Evolutionary conservation across 177 flowering plant genomes (phyloP).

Genomic region (Telopea speciosissima): DNA sequence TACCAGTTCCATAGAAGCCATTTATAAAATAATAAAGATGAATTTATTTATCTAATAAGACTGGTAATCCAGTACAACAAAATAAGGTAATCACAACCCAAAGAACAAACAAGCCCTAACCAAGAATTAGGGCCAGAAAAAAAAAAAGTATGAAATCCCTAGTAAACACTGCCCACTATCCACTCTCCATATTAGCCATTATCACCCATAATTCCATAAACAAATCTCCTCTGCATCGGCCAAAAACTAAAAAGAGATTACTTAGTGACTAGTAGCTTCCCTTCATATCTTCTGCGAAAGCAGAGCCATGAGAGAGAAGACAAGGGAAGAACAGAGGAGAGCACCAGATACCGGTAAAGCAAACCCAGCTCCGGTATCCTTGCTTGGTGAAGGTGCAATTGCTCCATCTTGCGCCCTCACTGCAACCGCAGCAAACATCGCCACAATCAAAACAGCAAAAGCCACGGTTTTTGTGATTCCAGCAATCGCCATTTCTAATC

Average conservation of each 20-base stretch:
- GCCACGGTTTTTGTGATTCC: not conserved
- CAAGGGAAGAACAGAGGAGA: not conserved
- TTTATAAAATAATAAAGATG: too few relatives aligned
- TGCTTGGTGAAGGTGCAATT: not conserved
- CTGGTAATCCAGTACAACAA: too few relatives aligned
- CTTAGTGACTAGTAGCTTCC: not conserved
- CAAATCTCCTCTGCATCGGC: too few relatives aligned
- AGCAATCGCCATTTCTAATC: not conserved
- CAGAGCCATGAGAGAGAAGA: not conserved
- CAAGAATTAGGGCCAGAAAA: not conserved
- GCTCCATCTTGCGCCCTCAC: not conserved
- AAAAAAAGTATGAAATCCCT: too few relatives aligned
- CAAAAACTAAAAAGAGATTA: too few relatives aligned
- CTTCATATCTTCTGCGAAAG: not conserved
- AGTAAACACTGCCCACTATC: too few relatives aligned
- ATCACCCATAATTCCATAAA: too few relatives aligned
- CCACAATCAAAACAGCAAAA: not conserved
- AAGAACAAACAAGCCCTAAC: not conserved
- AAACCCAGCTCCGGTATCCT: not conserved
- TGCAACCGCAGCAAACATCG: not conserved
- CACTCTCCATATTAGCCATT: too few relatives aligned
- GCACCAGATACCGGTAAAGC: not conserved
- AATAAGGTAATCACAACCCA: not conserved
- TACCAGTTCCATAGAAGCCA: too few relatives aligned
- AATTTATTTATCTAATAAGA: too few relatives aligned